Evolutionary conservation across 2,329 filamentous ascomycete species (phyloP).

Genomic region (Raffaelea ambrosiae): DNA sequence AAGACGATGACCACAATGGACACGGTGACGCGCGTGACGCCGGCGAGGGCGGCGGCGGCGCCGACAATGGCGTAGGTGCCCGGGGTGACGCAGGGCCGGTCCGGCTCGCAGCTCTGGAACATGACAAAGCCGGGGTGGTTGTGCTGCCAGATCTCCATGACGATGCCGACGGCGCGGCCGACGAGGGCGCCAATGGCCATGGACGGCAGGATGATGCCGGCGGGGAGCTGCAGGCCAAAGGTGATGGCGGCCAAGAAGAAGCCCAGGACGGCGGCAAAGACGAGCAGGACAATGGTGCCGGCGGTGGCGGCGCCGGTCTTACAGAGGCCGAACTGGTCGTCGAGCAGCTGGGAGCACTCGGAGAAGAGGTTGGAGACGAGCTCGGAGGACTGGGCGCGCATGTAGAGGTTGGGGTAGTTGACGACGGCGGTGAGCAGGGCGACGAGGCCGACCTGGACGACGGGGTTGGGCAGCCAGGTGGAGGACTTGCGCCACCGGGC

Average conservation of each 20-base stretch:
- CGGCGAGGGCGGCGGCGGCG: conserved; percentile 86
- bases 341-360: conserved; percentile 73
- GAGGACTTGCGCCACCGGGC: conserved; percentile 68
- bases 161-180: conserved; percentile 80
- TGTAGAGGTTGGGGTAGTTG: conserved; percentile 94
- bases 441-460: conserved; percentile 72
- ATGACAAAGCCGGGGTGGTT: conserved; percentile 68
- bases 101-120: conserved; percentile 75
- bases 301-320: conserved; percentile 76
- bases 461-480: conserved; percentile 57
- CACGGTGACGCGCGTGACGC: conserved; percentile 92
- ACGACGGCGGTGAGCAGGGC: conserved; percentile 76
- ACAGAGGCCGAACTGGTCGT: conserved; percentile 87
- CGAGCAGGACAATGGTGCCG: conserved; percentile 70
- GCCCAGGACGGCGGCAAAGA: conserved; percentile 74
- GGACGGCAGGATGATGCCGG: conserved; percentile 90
- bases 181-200: conserved; percentile 92
- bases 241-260: conserved; percentile 81
- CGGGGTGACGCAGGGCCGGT: conserved; percentile 80
- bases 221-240: conserved; percentile 89
- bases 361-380: conserved; percentile 87
- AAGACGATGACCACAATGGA: conserved; percentile 99
- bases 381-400: conserved; percentile 86
- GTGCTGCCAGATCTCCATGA: conserved; percentile 81
- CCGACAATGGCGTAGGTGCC: conserved; percentile 96